Evolutionary conservation across 306 rosid genomes (phyloP), one percentile per base, ranked within the genome.

Genomic region (Cucumis melo): DNA sequence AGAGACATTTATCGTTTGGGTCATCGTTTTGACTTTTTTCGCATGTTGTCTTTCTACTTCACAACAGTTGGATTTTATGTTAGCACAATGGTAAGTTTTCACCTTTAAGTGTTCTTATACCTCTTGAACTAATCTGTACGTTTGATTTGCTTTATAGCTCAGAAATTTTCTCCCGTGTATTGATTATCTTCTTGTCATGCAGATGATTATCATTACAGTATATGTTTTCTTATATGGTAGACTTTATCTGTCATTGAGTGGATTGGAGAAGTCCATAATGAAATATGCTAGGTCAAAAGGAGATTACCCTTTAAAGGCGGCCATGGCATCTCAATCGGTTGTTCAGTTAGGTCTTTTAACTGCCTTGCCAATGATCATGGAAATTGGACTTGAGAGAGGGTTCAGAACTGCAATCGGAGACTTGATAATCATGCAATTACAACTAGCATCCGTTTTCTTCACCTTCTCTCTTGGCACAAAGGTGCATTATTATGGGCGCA

Each of bases 291-390:
- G 57, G 78, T 81, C 88, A 80, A 88, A 58, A 78, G 97, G 99
- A 78, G 82, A 87, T 48, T 72, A 79, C 44, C 78, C 89, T 54
- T 87, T 94, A 62, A 83, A 81, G 86, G 83, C 93, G 39, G 94
- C 95, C 46, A 73, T 94, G 87, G 90, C 95, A 74, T 94, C 97
- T 6, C 97, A 92, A 77, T 89, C 97, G 50, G 55, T 88, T 83
- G 92, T 94, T 72, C 99, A 94, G 78, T 78, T 94, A 80, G 99
- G 97, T 77, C 81, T 94, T 46, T 54, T 94, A 60, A 94, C 88
- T 86, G 87, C 97, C 75, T 68, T 94, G 82, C 99, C 99, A 84
- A 94, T 94, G 99, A 38, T 92, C 82, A 94, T 94, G 99, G 99
- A 94, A 85, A 92, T 94, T 71, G 97, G 99, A 65, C 88, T 94